Base-by-base conservation (phyloP, 2,329 filamentous ascomycete species). In the Aspergillus candidus region DNA sequence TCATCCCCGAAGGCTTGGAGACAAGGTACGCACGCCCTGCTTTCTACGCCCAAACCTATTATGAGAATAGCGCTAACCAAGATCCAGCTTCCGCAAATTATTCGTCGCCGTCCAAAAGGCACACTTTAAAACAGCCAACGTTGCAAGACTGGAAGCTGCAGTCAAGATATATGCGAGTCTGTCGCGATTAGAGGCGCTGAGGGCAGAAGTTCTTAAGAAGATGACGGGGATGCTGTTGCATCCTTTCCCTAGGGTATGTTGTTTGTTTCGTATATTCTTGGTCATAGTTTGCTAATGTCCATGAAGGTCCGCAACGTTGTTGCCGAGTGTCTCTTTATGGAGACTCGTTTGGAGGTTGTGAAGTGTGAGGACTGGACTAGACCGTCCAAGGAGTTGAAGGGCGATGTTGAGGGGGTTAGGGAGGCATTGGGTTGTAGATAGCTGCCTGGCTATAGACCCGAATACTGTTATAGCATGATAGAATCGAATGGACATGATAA, bases 51-150 rank as follows among this genome's bases (percentile, higher is more conserved):
- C 22, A 10, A 27, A 35, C 36, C 43, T 10, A 35, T 35, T 41
- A 50, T 41, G 27, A 6, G 34, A 10, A 14, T 29, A 4, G 13
- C 13, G 27, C 30, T 38, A 32, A 39, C 18, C 51, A 13, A 15
- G 17, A 35, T 10, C 4, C 6, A 72, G 74, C 43, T 78, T 76
- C 60, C 79, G 79, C 48, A 73, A 65, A 6, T 68, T 95, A 3
- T 88, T 89, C 47, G 72, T 82, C 6, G 72, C 81, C 31, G 79
- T 84, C 4, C 88, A 94, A 58, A 88, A 84, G 64, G 78, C 86
- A 0, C 86, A 90, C 51, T 90, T 86, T 71, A 91, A 90, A 67
- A 86, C 84, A 1, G 81, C 84, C 14, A 93, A 88, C 61, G 79
- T 95, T 35, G 79, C 83, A 40, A 91, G 93, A 63, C 74, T 97